Evolutionary conservation across 2,329 filamentous ascomycete genomes (phyloP).

Genomic region (Stachybotrys chartarum): DNA sequence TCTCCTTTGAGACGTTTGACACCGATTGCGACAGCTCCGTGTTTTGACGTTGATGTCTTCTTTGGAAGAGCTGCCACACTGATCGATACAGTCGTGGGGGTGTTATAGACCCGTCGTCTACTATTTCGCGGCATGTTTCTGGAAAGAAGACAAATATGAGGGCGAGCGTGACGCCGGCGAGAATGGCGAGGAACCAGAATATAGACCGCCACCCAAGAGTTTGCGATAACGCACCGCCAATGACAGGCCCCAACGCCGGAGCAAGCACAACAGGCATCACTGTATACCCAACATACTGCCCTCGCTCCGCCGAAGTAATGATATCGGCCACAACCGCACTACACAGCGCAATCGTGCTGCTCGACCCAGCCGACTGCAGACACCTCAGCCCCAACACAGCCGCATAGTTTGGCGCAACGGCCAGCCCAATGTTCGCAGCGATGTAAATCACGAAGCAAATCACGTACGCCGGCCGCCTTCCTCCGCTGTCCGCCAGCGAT

Average conservation of each 20-base stretch:
- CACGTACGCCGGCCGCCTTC: constrained; percentile 47
- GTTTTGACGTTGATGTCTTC: constrained; percentile 9
- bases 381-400: constrained; percentile 46
- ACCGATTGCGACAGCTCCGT: constrained; percentile 7
- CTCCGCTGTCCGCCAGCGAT: constrained; percentile 45
- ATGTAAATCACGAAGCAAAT: constrained; percentile 46
- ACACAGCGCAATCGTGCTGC: constrained; percentile 50
- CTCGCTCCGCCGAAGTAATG: constrained; percentile 53
- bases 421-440: constrained; percentile 46
- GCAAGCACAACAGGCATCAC: constrained; percentile 40
- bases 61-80: constrained; percentile 20
- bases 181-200: constrained; percentile 55
- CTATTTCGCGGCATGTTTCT: constrained; percentile 40
- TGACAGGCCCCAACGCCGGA: constrained; percentile 44
- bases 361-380: constrained; percentile 51
- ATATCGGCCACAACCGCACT: constrained; percentile 57
- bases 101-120: constrained; percentile 44
- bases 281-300: constrained; percentile 49
- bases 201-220: constrained; percentile 53
- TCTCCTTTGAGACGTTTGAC: constrained; percentile 3
- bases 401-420: constrained; percentile 38
- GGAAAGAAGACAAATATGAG: constrained; percentile 44
- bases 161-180: constrained; percentile 29
- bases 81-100: constrained; percentile 30
- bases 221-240: constrained; percentile 50